phyloP scores from a whole-genome alignment of 345 rosid genomes.

The Corymbia maculata region DNA sequence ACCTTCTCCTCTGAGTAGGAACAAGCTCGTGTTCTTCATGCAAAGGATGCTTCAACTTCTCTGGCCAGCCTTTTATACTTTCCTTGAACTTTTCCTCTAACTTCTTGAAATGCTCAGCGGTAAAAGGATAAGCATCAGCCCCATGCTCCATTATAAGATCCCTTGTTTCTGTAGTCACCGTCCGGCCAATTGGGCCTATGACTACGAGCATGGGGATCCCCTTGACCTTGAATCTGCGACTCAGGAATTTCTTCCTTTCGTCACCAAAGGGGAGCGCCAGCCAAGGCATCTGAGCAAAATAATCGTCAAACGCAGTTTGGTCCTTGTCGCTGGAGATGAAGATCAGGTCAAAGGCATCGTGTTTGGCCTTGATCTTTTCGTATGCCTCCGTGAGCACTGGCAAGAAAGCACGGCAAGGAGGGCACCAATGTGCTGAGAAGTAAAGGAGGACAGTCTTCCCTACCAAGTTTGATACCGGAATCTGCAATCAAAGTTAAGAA shows the following conservation, averaged over 20 bases:
- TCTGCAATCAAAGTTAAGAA: not conserved
- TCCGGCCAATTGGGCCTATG: constrained; percentile 27
- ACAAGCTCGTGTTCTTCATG: constrained; percentile 61
- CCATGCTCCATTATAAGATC: constrained; percentile 11
- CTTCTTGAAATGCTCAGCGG: constrained; percentile 6
- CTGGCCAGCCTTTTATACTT: constrained; percentile 67
- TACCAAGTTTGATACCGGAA: constrained; percentile 21
- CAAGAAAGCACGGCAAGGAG: constrained; percentile 30
- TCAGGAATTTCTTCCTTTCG: constrained; percentile 13
- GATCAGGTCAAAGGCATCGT: constrained; percentile 20
- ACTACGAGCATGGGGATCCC: constrained; percentile 29
- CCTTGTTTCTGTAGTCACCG: constrained; percentile 16
- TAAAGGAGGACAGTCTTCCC: constrained; percentile 38
- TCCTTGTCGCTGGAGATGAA: constrained; percentile 34
- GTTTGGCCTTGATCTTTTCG: constrained; percentile 17
- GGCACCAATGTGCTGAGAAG: constrained; percentile 38
- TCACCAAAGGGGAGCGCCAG: constrained; percentile 33
- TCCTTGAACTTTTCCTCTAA: constrained; percentile 21
- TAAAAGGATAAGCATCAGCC: constrained; percentile 34
- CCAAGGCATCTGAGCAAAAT: constrained; percentile 33
- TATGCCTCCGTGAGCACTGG: constrained; percentile 23
- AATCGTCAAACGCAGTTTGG: constrained; percentile 15
- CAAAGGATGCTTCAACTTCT: constrained; percentile 45
- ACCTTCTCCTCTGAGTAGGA: not conserved
- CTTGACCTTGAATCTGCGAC: constrained; percentile 20